phyloP scores from a whole-genome alignment of 176 grass and related monocot genomes.

The Oryza officinalis region DNA sequence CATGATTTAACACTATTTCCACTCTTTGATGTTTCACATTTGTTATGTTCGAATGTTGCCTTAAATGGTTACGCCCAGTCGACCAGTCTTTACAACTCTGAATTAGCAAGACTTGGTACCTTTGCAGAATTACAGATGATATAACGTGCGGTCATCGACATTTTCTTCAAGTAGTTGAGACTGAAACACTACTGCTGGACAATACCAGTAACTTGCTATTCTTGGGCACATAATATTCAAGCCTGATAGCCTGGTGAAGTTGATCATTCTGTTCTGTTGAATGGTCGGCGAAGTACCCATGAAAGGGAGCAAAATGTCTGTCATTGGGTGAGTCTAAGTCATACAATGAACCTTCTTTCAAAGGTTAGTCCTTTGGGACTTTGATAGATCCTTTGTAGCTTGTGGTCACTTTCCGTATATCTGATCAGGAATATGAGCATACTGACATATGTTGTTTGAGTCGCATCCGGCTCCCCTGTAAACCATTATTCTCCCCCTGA shows the following conservation, averaged over 20 bases:
- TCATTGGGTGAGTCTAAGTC: neutral
- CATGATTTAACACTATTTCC: neutral
- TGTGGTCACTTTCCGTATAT: neutral
- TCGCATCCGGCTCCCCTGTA: neutral
- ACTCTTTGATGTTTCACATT: neutral
- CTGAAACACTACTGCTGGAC: neutral
- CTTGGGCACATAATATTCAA: neutral
- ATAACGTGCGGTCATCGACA: neutral
- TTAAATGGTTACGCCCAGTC: neutral
- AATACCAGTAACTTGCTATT: neutral
- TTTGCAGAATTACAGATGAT: neutral
- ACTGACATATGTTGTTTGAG: neutral
- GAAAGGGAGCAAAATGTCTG: neutral
- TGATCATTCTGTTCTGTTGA: neutral
- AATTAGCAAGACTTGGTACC: neutral
- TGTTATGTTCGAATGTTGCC: slow-evolving; percentile 3
- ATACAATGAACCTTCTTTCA: neutral
- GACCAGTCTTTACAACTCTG: neutral
- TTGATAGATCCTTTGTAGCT: neutral
- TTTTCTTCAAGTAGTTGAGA: neutral
- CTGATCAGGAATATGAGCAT: no score
- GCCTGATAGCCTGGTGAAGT: neutral
- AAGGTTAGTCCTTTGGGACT: neutral
- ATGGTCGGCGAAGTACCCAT: neutral
- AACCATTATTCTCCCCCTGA: neutral